Base-by-base conservation (phyloP, 2,329 filamentous ascomycete species). In the Exophiala sp. region DNA sequence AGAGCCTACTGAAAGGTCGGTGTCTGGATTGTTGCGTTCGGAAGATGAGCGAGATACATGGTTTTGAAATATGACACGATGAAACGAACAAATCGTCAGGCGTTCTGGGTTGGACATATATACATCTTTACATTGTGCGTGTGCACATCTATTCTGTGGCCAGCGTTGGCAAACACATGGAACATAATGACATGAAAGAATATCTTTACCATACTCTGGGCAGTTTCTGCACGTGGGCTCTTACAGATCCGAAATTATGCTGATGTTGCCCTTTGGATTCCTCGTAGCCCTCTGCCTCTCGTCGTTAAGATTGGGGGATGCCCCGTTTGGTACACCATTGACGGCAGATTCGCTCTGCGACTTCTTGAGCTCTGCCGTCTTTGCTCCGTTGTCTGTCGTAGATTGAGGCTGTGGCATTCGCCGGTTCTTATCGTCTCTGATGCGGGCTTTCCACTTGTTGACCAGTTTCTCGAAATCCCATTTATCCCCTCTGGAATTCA, bases 391-490 rank as follows among this genome's bases (percentile, higher is more conserved):
- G 18, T 48, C 52, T 29, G 40, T 27, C 1, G 40, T 22, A n/a
- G 40, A 14, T 3, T 38, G 43, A 29, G 11, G 18, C 11, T 34
- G 35, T 2, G 52, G 52, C 37, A 56, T 46, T n/a, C 55, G 46
- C 21, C 59, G 43, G 40, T 47, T 53, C 29, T 48, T 47, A 37
- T 62, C 60, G 38, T 62, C 60, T n/a, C 43, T 68, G 9, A 74
- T 67, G 22, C 72, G 70, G 1, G 69, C 64, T 52, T 68, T 73
- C 73, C 73, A 75, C 52, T 74, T 75, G 2, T 68, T 63, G 10
- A 76, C 65, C 3, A 75, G 61, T 27, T 61, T 69, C 40, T 75
- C 72, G 48, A 72, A 75, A 55, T 74, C 72, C 72, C 71, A 75
- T 35, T 69, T 64, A 50, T 60, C 58, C 7, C 48, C 46, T n/a